A percentile compares a stretch with the other conserved stretches of the same genome.
Evolutionary conservation across 495 filamentous ascomycete genomes (phyloP).

Genomic region (Evernia prunastri): DNA sequence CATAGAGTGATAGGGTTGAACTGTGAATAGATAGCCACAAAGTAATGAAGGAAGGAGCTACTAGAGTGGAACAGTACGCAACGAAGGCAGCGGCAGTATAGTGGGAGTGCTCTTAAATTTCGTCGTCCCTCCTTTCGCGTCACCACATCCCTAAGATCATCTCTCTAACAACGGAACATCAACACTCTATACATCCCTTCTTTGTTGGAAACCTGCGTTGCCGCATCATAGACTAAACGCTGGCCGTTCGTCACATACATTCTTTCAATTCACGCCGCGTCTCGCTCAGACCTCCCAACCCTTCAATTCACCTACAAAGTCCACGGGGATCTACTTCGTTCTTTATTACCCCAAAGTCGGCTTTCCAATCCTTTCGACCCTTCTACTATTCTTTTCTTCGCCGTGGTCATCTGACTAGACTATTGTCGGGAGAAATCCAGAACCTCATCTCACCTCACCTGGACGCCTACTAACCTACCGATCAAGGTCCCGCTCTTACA

Average conservation of each 20-base stretch:
- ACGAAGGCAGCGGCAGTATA: not conserved
- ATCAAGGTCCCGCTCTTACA: not conserved
- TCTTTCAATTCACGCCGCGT: not conserved
- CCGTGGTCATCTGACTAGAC: too few relatives aligned
- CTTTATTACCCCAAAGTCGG: not conserved
- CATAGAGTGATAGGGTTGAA: not conserved
- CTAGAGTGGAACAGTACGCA: not conserved
- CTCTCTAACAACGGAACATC: not conserved
- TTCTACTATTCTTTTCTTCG: not conserved
- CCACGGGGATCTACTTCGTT: not conserved
- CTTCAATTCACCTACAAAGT: slow-evolving; percentile 1
- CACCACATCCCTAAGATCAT: not conserved
- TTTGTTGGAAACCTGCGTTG: not conserved
- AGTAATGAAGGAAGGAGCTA: not conserved
- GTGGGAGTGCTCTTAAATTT: not conserved
- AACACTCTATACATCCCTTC: slow-evolving; percentile 8
- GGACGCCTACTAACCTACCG: not conserved
- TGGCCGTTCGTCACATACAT: slow-evolving; percentile 1
- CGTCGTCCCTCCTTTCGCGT: not conserved
- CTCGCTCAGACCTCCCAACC: not conserved
- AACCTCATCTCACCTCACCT: slow-evolving; percentile 1
- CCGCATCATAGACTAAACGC: slow-evolving; percentile 8
- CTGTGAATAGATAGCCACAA: not conserved
- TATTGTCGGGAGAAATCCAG: not conserved
- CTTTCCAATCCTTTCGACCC: not conserved